Conservation (phyloP, 306 rosid genomes). For the Sesbania bispinosa region DNA sequence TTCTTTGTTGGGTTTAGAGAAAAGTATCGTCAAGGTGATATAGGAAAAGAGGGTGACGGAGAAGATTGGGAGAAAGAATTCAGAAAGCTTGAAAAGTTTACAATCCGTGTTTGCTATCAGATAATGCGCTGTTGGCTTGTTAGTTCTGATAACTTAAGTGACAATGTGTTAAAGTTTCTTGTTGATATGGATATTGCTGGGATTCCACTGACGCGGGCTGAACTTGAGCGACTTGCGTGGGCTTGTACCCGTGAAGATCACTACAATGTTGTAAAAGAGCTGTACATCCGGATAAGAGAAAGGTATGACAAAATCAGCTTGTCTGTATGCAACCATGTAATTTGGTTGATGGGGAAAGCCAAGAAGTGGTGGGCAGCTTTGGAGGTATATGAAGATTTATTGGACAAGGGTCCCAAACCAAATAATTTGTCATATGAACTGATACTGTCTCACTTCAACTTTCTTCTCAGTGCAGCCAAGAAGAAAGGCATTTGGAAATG, state of each 20-base stretch:
- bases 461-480: constrained; percentile 77
- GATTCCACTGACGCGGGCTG: constrained; percentile 52
- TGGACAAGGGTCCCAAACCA: constrained; percentile 92
- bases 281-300: constrained; percentile 69
- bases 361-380: constrained; percentile 98
- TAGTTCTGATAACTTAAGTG: constrained; percentile 44
- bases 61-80: constrained; percentile 76
- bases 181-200: constrained; percentile 65
- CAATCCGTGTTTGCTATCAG: constrained; percentile 82
- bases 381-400: constrained; percentile 84
- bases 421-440: constrained; percentile 84
- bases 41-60: constrained; percentile 45
- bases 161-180: constrained; percentile 59
- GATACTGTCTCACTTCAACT: constrained; percentile 68
- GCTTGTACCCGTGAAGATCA: constrained; percentile 93
- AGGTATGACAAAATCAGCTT: constrained; percentile 57
- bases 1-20: constrained; percentile 68
- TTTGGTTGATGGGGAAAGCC: constrained; percentile 95
- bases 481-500: constrained; percentile 87
- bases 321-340: constrained; percentile 85
- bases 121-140: constrained; percentile 91
- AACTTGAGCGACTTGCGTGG: constrained; percentile 76
- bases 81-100: constrained; percentile 63
- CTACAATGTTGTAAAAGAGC: constrained; percentile 68
- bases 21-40: constrained; percentile 57